Base-by-base conservation (phyloP, 2,329 filamentous ascomycete genomes). In the Rugonectria rugulosa region DNA sequence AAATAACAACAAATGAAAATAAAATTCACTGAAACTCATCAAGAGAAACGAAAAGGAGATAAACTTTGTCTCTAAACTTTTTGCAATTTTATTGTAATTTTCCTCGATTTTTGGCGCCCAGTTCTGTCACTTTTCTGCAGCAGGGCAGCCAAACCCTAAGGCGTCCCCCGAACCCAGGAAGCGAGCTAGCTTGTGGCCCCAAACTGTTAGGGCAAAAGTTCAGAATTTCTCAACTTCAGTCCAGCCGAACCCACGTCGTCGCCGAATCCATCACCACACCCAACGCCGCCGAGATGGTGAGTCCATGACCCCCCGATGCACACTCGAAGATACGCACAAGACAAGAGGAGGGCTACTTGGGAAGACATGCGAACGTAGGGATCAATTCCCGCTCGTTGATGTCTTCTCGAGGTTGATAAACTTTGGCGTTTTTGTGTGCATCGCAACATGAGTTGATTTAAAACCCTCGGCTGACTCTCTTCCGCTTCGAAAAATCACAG, bases 281-380 rank as follows among this genome's bases (percentile, higher is more conserved):
- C 74, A 77, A 77, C 74, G 70, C 76, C 78, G 78, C 75, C 78
- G 79, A 83, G 77, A 85, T 85, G 82, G 82, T 85, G 77, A 77
- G 77, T 80, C 64, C 61, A 46, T 57, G 36, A 65, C 64, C 59
- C 57, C 55, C 63, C 59, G 37, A 53, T 59, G 60, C 55, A 62
- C 53, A 52, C 10, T 46, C 60, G 57, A 59, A 47, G 54, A 61
- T 14, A 42, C 40, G 46, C 46, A 40, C 5, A 56, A 55, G 48
- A 38, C 48, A 59, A 58, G 61, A 67, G 61, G 60, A 67, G 62
- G 61, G 60, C 44, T 20, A 41, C 24, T 17, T 6, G 3, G 23
- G 17, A 29, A 34, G 26, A 27, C 32, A 20, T 34, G 48, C 41
- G 26, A 40, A 26, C 19, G 17, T 20, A 26, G 34, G n/a, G 27